These are phyloP conservation scores for Austroboletus novae-zelandiae DNA, from an alignment of 1,284 basidiomycete species.

Conservation along the genomic window DNA sequence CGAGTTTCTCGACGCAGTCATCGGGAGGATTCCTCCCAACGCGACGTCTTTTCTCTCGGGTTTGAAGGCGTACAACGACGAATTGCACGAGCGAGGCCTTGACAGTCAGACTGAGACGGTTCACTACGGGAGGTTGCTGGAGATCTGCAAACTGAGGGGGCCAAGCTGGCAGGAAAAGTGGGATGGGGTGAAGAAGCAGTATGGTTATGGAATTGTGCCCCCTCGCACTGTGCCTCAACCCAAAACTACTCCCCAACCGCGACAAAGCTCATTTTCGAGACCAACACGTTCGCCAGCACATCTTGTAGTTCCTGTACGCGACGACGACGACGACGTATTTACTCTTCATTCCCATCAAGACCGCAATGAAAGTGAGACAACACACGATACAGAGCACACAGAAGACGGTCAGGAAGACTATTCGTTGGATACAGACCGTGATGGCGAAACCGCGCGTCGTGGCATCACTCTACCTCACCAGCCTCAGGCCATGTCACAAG, in stretches of 20 bases:
- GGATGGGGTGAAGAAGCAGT: slow-evolving; percentile 59
- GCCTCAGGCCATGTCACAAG: slow-evolving; percentile 18
- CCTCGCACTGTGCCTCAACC: slow-evolving; percentile 8
- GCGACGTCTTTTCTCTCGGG: slow-evolving; percentile 72
- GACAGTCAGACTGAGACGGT: slow-evolving; percentile 74
- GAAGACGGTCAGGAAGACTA: slow-evolving; percentile 11
- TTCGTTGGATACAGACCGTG: slow-evolving; percentile 27
- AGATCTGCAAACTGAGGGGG: slow-evolving; percentile 74
- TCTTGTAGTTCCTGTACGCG: slow-evolving; percentile 26
- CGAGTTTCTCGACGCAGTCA: slow-evolving; percentile 69
- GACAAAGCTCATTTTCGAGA: slow-evolving; percentile 12
- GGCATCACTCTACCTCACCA: slow-evolving; percentile 12
- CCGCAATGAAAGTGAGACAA: slow-evolving; percentile 30
- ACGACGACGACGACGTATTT: slow-evolving; percentile 42
- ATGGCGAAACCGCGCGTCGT: slow-evolving; percentile 8
- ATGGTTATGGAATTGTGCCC: slow-evolving; percentile 37
- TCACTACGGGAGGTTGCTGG: slow-evolving; percentile 77
- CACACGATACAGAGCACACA: slow-evolving; percentile 19
- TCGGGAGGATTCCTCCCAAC: slow-evolving; percentile 58
- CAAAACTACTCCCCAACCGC: slow-evolving; percentile 12
- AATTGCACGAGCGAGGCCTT: slow-evolving; percentile 67
- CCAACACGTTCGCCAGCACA: slow-evolving; percentile 19
- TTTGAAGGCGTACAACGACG: slow-evolving; percentile 80
- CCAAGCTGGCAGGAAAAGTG: slow-evolving; percentile 77
- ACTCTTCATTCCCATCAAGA: slow-evolving; percentile 47